Percentiles rank a stretch among this genome's conserved stretches.
phyloP scores from a whole-genome alignment of 345 rosid species.

The Schrenkiella parvula region DNA sequence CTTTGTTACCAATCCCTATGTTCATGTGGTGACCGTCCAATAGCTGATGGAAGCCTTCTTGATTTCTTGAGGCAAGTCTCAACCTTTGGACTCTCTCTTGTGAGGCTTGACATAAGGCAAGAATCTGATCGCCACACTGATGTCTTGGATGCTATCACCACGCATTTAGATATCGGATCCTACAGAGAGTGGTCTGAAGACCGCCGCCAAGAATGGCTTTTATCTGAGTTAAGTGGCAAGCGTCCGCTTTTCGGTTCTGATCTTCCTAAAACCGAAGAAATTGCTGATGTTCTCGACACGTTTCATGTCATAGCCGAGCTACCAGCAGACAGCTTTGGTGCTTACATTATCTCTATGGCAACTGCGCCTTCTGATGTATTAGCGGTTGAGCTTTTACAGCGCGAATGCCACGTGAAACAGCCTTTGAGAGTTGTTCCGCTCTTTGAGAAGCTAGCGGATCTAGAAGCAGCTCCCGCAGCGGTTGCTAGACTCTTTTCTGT shows the following conservation, averaged over 20 bases:
- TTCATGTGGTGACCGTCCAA: conserved; percentile 82
- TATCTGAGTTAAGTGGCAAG: conserved; percentile 85
- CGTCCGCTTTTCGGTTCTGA: conserved; percentile 96
- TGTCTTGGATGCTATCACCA: conserved; percentile 87
- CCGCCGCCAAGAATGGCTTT: conserved; percentile 81
- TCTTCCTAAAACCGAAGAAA: conserved; percentile 92
- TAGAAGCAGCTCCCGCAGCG: conserved; percentile 97
- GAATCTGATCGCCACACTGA: conserved; percentile 97
- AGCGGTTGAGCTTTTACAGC: conserved; percentile 93
- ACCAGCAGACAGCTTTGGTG: conserved; percentile 82
- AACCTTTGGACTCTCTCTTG: conserved; percentile 92
- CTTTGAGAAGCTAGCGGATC: conserved; percentile 96
- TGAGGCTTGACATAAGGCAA: conserved; percentile 92
- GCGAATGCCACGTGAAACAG: conserved; percentile 82
- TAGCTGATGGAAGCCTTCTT: conserved; percentile 99
- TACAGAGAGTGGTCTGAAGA: conserved; percentile 94
- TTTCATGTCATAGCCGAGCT: conserved; percentile 81
- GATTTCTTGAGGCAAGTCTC: conserved; percentile 98
- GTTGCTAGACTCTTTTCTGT: conserved; percentile 85
- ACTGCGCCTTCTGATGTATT: conserved; percentile 91
- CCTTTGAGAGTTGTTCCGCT: conserved; percentile 97
- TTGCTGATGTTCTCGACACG: conserved; percentile 85
- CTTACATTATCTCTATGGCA: conserved; percentile 97
- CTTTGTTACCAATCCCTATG: conserved; percentile 92
- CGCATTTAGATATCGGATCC: conserved; percentile 79